Evolutionary conservation across 805 yeast genomes (phyloP).

Genomic region (Candida tibetensis): DNA sequence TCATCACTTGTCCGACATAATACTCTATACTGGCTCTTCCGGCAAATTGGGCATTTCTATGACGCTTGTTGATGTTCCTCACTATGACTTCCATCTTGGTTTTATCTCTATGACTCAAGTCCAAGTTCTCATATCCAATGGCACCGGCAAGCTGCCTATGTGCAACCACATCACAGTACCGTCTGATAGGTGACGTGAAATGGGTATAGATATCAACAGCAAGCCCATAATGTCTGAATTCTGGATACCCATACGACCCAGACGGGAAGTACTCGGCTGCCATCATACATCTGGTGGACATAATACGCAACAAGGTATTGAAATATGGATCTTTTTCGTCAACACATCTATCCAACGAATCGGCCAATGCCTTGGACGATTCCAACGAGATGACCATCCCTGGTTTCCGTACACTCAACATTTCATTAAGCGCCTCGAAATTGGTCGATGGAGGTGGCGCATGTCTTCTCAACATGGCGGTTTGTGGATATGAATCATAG

Average conservation of each 20-base stretch:
- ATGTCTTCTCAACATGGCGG: conserved; percentile 97
- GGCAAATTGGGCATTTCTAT: conserved; percentile 97
- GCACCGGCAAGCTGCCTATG: conserved; percentile 99
- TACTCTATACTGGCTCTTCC: conserved; percentile 98
- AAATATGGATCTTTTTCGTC: conserved; percentile 85
- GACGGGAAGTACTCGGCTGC: conserved; percentile 97
- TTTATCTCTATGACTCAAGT: conserved; percentile 81
- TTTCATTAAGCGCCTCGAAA: conserved; percentile 85
- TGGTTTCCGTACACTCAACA: conserved; percentile 72
- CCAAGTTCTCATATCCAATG: conserved; percentile 85
- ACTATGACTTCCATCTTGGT: conserved; percentile 85
- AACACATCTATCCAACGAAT: conserved; percentile 82
- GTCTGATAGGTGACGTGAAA: conserved; percentile 96
- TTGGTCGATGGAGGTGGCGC: conserved; percentile 96
- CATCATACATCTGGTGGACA: conserved; percentile 99
- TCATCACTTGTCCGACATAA: conserved; percentile 97
- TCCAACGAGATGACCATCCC: conserved; percentile 74
- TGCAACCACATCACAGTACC: conserved; percentile 96
- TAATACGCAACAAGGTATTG: conserved; percentile 88
- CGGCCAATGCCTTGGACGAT: conserved; percentile 88
- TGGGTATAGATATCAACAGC: conserved; percentile 98
- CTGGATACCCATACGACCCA: conserved; percentile 86
- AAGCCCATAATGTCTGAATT: conserved; percentile 93
- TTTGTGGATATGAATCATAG: conserved; percentile 91
- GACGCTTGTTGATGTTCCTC: conserved; percentile 86